Conservation (phyloP, 2,329 filamentous ascomycete species). For the Xylariaceae sp. region DNA sequence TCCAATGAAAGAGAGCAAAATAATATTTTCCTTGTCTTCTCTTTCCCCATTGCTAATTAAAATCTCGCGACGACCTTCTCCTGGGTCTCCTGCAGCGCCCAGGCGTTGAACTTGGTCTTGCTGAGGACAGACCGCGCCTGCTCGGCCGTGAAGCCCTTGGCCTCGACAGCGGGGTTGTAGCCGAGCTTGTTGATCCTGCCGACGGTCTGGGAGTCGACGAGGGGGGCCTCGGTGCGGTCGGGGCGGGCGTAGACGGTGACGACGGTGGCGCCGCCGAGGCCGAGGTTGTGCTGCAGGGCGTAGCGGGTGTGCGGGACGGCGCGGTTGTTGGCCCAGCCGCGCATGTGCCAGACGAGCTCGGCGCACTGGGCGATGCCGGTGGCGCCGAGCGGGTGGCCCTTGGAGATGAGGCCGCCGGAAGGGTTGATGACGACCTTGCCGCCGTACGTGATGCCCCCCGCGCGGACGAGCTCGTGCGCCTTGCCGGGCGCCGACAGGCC, state of each 20-base stretch:
- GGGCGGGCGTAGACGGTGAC: constrained; percentile 83
- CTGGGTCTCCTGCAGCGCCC: constrained; percentile 72
- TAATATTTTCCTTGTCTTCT: too few species aligned
- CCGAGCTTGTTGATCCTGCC: constrained; percentile 64
- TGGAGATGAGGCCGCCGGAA: constrained; percentile 89
- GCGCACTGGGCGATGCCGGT: constrained; percentile 95
- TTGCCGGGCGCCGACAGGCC: constrained; percentile 73
- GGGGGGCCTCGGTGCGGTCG: constrained; percentile 62
- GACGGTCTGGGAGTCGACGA: constrained; percentile 58
- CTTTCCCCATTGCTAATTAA: constrained; percentile 26
- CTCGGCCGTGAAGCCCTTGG: constrained; percentile 76
- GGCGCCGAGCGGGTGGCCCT: constrained; percentile 90
- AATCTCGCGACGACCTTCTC: constrained; percentile 70
- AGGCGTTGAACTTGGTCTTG: constrained; percentile 58
- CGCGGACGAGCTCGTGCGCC: constrained; percentile 84
- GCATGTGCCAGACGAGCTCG: constrained; percentile 90
- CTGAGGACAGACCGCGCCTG: constrained; percentile 70
- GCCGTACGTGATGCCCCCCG: constrained; percentile 88
- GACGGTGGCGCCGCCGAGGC: constrained; percentile 83
- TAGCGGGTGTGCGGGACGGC: constrained; percentile 61
- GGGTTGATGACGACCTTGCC: constrained; percentile 82
- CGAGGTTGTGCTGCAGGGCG: constrained; percentile 88
- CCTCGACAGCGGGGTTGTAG: constrained; percentile 88
- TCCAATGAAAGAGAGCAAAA: too few species aligned
- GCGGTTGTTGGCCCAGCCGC: constrained; percentile 94